Evolutionary conservation across 139 green algal genomes (phyloP), one percentile per base, ranked within the genome.

Genomic region (Picocystis salinarum): DNA sequence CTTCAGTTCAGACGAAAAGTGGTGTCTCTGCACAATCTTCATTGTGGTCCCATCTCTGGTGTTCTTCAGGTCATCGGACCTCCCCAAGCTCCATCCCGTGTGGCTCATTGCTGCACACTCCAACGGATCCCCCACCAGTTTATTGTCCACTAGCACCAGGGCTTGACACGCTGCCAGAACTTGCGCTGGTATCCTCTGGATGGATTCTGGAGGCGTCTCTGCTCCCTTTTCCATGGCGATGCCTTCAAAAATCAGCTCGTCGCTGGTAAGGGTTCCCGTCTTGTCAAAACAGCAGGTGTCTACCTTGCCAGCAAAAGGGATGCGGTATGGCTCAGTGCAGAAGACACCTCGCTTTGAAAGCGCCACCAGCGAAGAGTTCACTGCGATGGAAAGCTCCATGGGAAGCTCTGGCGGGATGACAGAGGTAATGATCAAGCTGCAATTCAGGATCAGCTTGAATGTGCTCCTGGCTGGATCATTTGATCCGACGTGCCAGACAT

Each of bases 231-330:
- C 13, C n/a, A 24, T 45, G 25, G 40, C 30, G n/a, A 66, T 28
- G 1, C 63, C 78, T 41, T 90, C 65, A 48, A 93, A 61, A 37
- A 84, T 61, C 68, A 96, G 74, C 48, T 93, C 69, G 55, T 96
- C 82, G 6, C 50, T 76, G 4, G 87, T 96, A 18, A 96, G 74
- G 13, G 87, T 97, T 54, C 87, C 87, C 0, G 87, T 97, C 76
- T 96, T 97, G 75, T 97, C 87, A 53, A 97, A 97, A 64, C 87
- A 97, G 66, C 82, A 94, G 13, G 85, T 73, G 50, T 88, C 85
- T 39, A 90, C 73, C 70, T 93, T 93, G 30, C 85, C 85, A 4
- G 80, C 85, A 45, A 92, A 72, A 6, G 82, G 80, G 47, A 95
- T 95, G 44, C 85, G 64, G 67, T 96, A 97, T 29, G 86, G 87